Percentiles rank a stretch among this genome's conserved stretches.
Conservation (phyloP, 139 green algal species). For the Haematococcus lacustris region DNA sequence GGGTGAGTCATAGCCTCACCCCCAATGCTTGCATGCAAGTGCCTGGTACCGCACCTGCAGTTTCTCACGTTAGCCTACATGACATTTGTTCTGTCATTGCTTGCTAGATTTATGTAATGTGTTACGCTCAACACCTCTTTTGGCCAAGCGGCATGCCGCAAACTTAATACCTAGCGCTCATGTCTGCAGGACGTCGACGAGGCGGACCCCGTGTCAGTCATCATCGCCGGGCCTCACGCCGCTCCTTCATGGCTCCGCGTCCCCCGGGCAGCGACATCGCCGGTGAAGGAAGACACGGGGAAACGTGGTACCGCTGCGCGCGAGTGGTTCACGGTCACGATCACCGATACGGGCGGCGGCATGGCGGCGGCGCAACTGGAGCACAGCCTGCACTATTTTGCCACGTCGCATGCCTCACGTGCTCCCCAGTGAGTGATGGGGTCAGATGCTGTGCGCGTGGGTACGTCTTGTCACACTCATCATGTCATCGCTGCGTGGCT, state of each 20-base stretch:
- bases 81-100: neutral
- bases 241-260: neutral
- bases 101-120: neutral
- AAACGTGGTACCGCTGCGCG: neutral
- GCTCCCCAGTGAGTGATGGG: too few species aligned
- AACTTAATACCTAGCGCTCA: neutral
- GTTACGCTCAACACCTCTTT: too few species aligned
- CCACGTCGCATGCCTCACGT: neutral
- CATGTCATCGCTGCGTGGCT: too few species aligned
- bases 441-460: too few species aligned
- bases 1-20: neutral
- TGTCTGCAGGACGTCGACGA: slow-evolving; percentile 28
- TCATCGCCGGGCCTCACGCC: too few species aligned
- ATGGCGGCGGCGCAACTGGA: neutral
- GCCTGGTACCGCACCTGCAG: neutral
- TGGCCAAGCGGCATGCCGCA: neutral
- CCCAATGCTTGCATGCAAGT: neutral
- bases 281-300: neutral
- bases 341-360: slow-evolving; percentile 1
- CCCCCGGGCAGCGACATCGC: neutral
- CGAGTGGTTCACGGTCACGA: neutral
- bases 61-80: neutral
- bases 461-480: too few species aligned
- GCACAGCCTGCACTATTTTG: neutral
- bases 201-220: slow-evolving; percentile 16